Evolutionary conservation across 148 eudicot species (phyloP), one percentile per base, ranked within the genome.

Genomic region (Vaccinium macrocarpon): DNA sequence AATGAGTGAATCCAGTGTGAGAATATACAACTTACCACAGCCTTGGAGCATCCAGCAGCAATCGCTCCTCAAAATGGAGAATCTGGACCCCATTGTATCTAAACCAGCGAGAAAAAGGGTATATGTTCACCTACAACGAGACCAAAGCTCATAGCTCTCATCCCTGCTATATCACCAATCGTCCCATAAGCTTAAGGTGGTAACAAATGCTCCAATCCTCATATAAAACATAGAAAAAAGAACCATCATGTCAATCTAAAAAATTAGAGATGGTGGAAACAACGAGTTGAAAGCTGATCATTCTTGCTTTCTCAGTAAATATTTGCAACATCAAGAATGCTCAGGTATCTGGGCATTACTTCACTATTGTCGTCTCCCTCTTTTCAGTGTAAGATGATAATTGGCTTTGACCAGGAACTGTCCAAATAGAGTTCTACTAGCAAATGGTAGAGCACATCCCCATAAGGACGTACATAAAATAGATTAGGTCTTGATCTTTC

Each of bases 191-290:
- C 27, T n/a, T 9, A 23, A 8, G 29, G 29, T 64, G 70, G 70
- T 23, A 64, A 23, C 25, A n/a, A 64, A 62, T 62, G 70, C 29
- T 23, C 70, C 70, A 87, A 25, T 90, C 91, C 66, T 95, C 97
- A 71, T 68, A 85, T 74, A 93, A 96, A 87, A 88, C 91, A 84
- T 92, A 93, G 56, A 91, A 88, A 79, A 93, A 90, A 83, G 94
- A 88, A 82, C 97, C 75, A 13, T 70, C 19, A 13, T 14, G 21
- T 70, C 46, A 14, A 70, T 94, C 97, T 84, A 91, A 89, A 66
- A 93, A 95, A 83, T 93, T 95, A 62, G 97, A 92, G 84, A 95
- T 93, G 84, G 97, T 95, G 80, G 97, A 95, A 82, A 95, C 91
- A 79, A 93, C 91, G 95, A 84, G 98, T 95, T 82, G 94, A n/a